Conservation (phyloP, 371 early-diverging fungal species). For the Mortierella sp. region DNA sequence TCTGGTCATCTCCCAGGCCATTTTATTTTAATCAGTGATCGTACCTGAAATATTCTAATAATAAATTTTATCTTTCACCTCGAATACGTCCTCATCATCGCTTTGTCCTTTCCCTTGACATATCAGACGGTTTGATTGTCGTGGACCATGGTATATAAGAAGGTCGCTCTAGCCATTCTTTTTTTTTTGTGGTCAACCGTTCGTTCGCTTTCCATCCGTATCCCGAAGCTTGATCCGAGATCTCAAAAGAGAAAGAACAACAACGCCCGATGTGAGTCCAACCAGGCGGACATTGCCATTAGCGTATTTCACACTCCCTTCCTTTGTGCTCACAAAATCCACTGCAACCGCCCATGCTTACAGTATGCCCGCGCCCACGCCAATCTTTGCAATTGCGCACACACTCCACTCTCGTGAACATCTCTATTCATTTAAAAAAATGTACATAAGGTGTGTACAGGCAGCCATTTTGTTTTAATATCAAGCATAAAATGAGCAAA, state of each 20-base stretch:
- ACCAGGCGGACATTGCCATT: neutral
- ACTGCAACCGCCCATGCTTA: neutral
- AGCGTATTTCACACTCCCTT: neutral
- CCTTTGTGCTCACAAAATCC: neutral
- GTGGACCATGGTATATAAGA: neutral
- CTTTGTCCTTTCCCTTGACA: neutral
- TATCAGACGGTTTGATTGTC: too few relatives aligned
- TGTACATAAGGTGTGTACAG: too few relatives aligned
- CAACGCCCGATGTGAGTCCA: neutral
- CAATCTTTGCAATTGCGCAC: neutral
- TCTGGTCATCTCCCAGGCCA: constrained; percentile 20
- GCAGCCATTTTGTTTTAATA: neutral
- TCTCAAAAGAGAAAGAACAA: neutral
- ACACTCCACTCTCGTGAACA: too few relatives aligned
- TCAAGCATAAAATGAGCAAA: neutral
- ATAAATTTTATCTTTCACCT: neutral
- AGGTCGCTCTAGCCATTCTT: neutral
- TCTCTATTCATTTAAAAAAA: too few relatives aligned
- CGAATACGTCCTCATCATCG: too few relatives aligned
- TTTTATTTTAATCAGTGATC: neutral
- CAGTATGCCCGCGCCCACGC: too few relatives aligned
- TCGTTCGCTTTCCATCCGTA: neutral
- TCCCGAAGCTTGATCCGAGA: constrained; percentile 9
- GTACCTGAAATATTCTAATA: neutral
- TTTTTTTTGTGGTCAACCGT: neutral